Base-by-base conservation (phyloP, 257 asterid genomes). In the Solanum virginianum region DNA sequence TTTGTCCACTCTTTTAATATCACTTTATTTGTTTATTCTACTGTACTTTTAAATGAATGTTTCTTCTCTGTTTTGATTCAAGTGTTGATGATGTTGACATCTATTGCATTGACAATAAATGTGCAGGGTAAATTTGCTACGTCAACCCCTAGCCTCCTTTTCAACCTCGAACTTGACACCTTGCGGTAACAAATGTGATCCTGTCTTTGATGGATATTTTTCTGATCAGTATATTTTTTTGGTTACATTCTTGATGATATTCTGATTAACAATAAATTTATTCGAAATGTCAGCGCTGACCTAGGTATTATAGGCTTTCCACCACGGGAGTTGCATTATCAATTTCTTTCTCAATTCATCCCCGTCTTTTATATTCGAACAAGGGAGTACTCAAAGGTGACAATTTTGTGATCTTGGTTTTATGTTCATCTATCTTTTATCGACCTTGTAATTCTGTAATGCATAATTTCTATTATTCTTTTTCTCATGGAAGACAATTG, bases 351-450 rank as follows among this genome's bases (percentile, higher is more conserved):
- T 77, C 97, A 95, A 86, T 96, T 96, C 89, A 55, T 77, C 55
- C 98, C 99, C 4, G 89, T 93, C 41, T 94, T 96, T 79, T 96
- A 96, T 94, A 93, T 94, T 79, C 95, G 99, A 85, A 92, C 92
- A 82, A 91, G 98, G 85, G 99, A 96, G 72, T 96, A 94, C 90
- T 95, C 99, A 22, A 96, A 96, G 99, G 99, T 94, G 91, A 51
- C 22, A 65, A 79, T 80, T 29, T 29, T 68, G 80, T 87, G 72
- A 82, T 86, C 87, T 69, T 32, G 69, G 43, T 74, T 83, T 60
- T 36, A 49, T 54, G 32, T 80, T 79, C 45, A 17, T 81, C 82
- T 55, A 36, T 36, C n/a, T 60, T 49, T 17, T 47, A 24, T 80
- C 26, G 41, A 80, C 54, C 83, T 83, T 81, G 71, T 75, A 72